Evolutionary conservation across 345 rosid species (phyloP).

Genomic region (Lepidium africanum): DNA sequence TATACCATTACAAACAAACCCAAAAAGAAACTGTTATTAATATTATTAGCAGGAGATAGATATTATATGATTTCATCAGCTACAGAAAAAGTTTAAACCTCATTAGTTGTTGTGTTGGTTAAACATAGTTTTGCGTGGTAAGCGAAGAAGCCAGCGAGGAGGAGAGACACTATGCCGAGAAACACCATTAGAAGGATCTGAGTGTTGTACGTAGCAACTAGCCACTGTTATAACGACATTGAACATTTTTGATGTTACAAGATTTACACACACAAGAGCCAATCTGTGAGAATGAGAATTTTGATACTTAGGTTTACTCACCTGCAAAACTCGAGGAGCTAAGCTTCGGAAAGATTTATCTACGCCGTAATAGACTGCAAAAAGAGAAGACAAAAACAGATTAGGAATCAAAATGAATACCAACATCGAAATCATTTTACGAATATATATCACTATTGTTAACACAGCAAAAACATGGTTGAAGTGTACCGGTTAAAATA

Average conservation of each 20-base stretch:
- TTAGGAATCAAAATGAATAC: background rate
- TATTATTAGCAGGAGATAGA: background rate
- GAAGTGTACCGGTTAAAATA: constrained; percentile 59
- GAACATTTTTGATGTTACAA: background rate
- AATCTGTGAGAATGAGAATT: background rate
- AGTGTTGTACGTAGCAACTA: constrained; percentile 71
- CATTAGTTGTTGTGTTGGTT: constrained; percentile 86
- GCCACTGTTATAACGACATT: constrained; percentile 54
- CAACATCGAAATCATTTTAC: background rate
- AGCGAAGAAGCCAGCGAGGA: constrained; percentile 76
- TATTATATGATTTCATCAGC: background rate
- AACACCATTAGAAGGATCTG: constrained; percentile 85
- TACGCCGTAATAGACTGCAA: constrained; percentile 74
- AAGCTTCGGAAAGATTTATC: constrained; percentile 59
- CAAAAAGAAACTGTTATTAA: background rate
- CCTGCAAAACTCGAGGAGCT: constrained; percentile 77
- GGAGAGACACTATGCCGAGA: constrained; percentile 67
- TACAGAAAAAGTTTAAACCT: constrained; percentile 34
- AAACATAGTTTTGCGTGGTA: constrained; percentile 75
- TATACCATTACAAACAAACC: constrained; percentile 9
- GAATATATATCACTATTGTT: background rate
- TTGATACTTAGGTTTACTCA: constrained; percentile 14
- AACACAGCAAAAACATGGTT: too few relatives aligned
- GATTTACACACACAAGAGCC: background rate
- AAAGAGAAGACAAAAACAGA: constrained; percentile 1